Percentiles rank a stretch among this genome's conserved stretches.
Evolutionary conservation across 2,329 filamentous ascomycete species (phyloP).

Genomic region (Aspergillus oerlinghausenensis): DNA sequence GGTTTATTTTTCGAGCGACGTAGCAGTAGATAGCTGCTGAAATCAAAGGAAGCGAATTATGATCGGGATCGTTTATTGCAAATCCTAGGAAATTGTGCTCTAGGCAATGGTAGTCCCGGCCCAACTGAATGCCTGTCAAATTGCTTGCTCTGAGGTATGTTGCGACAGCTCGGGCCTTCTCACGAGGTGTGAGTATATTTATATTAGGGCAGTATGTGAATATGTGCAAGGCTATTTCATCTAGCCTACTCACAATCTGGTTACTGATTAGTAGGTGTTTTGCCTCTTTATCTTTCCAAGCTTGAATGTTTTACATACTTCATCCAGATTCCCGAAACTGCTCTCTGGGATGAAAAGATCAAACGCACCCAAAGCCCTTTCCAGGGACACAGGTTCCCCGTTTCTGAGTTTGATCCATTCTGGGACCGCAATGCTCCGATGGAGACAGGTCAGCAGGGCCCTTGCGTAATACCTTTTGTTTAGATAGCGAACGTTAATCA

Average conservation of each 20-base stretch:
- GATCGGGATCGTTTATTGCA: constrained; percentile 65
- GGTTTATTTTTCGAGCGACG: constrained; percentile 66
- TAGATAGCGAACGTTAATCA: not conserved
- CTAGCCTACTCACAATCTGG: constrained; percentile 62
- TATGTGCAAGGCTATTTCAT: constrained; percentile 59
- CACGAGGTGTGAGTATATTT: constrained; percentile 54
- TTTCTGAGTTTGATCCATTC: constrained; percentile 63
- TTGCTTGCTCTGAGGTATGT: constrained; percentile 64
- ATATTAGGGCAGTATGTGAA: constrained; percentile 50
- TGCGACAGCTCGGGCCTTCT: constrained; percentile 64
- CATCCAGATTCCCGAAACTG: constrained; percentile 66
- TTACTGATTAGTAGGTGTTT: constrained; percentile 9
- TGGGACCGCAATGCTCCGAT: constrained; percentile 72
- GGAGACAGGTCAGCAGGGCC: constrained; percentile 70
- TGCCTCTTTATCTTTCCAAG: not conserved
- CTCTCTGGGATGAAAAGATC: constrained; percentile 83
- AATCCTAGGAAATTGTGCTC: constrained; percentile 86
- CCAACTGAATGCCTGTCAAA: constrained; percentile 66
- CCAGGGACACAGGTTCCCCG: constrained; percentile 56
- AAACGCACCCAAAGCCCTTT: constrained; percentile 73
- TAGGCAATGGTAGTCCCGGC: constrained; percentile 68
- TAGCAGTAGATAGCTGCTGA: constrained; percentile 83
- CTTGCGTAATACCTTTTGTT: constrained; percentile 66
- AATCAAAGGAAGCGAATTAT: constrained; percentile 80
- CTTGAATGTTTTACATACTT: constrained; percentile 46